Evolutionary conservation across 2,329 filamentous ascomycete genomes (phyloP), one percentile per base, ranked within the genome.

Genomic region (Acrocalymma vagum): DNA sequence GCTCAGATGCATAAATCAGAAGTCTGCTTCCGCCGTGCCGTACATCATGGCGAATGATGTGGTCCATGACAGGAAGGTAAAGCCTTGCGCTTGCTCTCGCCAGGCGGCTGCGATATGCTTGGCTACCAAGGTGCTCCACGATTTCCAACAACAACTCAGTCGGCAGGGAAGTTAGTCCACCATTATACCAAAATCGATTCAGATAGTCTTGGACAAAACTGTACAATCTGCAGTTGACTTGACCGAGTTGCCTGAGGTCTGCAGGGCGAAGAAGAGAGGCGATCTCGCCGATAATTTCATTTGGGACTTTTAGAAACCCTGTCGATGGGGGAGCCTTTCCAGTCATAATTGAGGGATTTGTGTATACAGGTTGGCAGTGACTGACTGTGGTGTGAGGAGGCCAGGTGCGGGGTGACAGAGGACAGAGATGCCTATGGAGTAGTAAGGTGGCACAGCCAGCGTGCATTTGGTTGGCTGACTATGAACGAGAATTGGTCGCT

Each of bases 71-170:
- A 9, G 48, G 17, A 13, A 38, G 41, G 29, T 52, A 52, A 22
- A 52, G 20, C 32, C 31, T 42, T 9, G 33, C 32, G 29, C 41
- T 38, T 32, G 42, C 28, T 41, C 32, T 33, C 16, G 48, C 48
- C 18, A 52, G 32, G 24, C 35, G 17, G 23, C 38, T 52, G 9
- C 35, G 35, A 14, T 44, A 29, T 28, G 38, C 33, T 32, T 42
- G 45, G 16, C 24, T 14, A 16, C 22, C 15, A 17, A 52, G 22
- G 28, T 41, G 35, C 42, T 48, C 26, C 17, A 38, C 34, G 14
- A 48, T 42, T 25, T 44, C 29, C 23, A 43, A 25, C 16, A 46
- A 25, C 15, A 52, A n/a, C 25, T 52, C 38, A 26, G 45, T 48
- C 31, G 48, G 42, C 16, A 52, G 25, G 9, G 31, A 13, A 11